Base-by-base conservation (phyloP, 176 grass and related monocot genomes). In the Avena eriantha region DNA sequence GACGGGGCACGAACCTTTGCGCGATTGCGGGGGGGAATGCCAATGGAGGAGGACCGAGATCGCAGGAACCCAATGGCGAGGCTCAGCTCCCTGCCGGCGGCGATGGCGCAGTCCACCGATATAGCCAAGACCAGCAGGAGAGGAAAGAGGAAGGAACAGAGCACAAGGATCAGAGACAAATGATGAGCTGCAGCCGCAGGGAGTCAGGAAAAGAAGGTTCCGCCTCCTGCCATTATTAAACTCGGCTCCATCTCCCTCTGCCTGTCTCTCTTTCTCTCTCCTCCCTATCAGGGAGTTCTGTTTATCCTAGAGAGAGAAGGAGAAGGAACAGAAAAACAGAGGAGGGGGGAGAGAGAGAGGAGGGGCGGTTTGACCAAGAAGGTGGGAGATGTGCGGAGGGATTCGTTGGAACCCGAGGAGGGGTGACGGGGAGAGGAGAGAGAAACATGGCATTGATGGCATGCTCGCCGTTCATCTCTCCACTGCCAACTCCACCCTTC, bases 201-300 rank as follows among this genome's bases (percentile, higher is more conserved):
- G 76, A 91, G 85, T 93, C 72, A 89, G 88, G 88, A 83, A 90
- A 88, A 85, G 91, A 93, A 90, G 88, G 79, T 90, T 93, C 88
- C 64, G 64, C 64, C 78, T 39, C 84, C 91, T 82, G 88, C 81
- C 81, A 87, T 90, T 90, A 89, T 75, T 77, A 69, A 69, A 69
- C 71, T 73, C 10, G 69, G 39, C 72, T 58, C 55, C 57, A 22
- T 41, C 39, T 41, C 39, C 39, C 39, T 41, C 39, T 41, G 39
- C 39, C 39, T 41, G 39, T 74, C 71, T 74, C 70, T 16, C 57
- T 76, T 45, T 89, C 84, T 87, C 86, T 86, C 43, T 77, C 80
- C 33, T 84, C 47, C n/a, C 10, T 55, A 19, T 2, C 54, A 10
- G 43, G 23, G 14, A 17, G 59, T 81, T 82, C 39, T 83, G 86